A percentile compares a stretch with the other conserved stretches of the same genome.
These are phyloP conservation scores for Psilocybe sp. DNA, from an alignment of 768 basidiomycete species.

Conservation along the genomic window DNA sequence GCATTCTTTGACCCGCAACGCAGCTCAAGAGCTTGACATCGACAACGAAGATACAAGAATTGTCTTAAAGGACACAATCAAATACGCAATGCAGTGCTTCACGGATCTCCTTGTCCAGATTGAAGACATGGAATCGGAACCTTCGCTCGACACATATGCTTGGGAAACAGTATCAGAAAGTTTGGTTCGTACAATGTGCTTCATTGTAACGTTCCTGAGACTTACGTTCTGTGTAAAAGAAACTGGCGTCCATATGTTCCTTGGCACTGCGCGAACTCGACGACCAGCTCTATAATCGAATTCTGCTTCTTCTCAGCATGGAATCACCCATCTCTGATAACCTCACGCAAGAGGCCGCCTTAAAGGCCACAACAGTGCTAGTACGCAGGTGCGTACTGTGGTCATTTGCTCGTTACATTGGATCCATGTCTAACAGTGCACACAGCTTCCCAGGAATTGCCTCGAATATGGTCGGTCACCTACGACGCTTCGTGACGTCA, in stretches of 20 bases:
- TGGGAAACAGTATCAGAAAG: constrained; percentile 94
- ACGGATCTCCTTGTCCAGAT: constrained; percentile 76
- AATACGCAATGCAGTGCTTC: constrained; percentile 72
- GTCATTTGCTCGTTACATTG: neutral
- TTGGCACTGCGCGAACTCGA: constrained; percentile 70
- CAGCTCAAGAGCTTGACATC: constrained; percentile 40
- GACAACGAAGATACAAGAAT: constrained; percentile 32
- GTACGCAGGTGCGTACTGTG: constrained; percentile 65
- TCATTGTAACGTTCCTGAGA: neutral
- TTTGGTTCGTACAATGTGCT: constrained; percentile 47
- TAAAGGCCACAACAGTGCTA: constrained; percentile 80
- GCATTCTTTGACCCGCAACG: constrained; percentile 60
- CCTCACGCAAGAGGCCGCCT: constrained; percentile 84
- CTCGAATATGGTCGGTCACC: constrained; percentile 65
- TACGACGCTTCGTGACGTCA: constrained; percentile 86
- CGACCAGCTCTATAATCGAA: constrained; percentile 60
- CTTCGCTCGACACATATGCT: constrained; percentile 80
- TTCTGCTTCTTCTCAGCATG: constrained; percentile 76
- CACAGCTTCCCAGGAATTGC: constrained; percentile 81
- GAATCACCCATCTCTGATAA: constrained; percentile 80
- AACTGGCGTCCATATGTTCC: constrained; percentile 82
- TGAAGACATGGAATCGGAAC: constrained; percentile 79
- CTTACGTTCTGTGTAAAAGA: constrained; percentile 40
- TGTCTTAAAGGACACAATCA: constrained; percentile 46
- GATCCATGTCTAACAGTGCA: neutral